These are phyloP conservation scores for Cercospora sp. DNA, from an alignment of 2,329 filamentous ascomycete genomes.

Conservation along the genomic window DNA sequence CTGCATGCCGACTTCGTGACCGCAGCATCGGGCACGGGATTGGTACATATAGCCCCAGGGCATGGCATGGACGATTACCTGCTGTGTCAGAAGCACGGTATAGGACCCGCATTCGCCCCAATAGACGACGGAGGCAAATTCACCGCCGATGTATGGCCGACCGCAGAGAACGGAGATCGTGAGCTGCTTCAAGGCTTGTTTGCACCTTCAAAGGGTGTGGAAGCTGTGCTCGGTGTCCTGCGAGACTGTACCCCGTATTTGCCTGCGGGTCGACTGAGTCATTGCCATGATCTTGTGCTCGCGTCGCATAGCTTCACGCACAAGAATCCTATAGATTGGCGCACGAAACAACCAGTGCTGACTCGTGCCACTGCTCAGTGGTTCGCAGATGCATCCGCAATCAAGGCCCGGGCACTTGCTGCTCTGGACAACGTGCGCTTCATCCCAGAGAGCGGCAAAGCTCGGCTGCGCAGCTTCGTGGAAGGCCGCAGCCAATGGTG, in stretches of 20 bases:
- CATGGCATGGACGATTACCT: constrained; percentile 98
- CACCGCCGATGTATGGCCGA: constrained; percentile 75
- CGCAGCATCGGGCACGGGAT: constrained; percentile 82
- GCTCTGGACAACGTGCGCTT: constrained; percentile 74
- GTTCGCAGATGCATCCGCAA: constrained; percentile 88
- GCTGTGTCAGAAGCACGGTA: constrained; percentile 68
- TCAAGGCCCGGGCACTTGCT: constrained; percentile 71
- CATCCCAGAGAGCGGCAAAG: constrained; percentile 71
- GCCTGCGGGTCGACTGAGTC: neutral
- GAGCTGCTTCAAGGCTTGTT: constrained; percentile 65
- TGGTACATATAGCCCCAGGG: constrained; percentile 93
- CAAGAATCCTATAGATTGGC: constrained; percentile 98
- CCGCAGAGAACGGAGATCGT: constrained; percentile 42
- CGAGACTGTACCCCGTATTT: constrained; percentile 40
- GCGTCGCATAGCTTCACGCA: constrained; percentile 72
- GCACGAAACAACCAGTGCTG: constrained; percentile 89
- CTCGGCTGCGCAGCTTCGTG: constrained; percentile 80
- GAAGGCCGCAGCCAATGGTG: constrained; percentile 93
- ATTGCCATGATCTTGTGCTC: constrained; percentile 56
- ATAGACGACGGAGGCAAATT: constrained; percentile 81
- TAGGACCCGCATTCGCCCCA: constrained; percentile 72
- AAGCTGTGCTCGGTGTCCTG: constrained; percentile 69
- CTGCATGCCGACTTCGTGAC: constrained; percentile 88
- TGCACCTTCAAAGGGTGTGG: constrained; percentile 70
- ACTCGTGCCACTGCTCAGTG: constrained; percentile 92